phyloP scores from a whole-genome alignment of 768 basidiomycete genomes.

The Naganishia randhawae region DNA sequence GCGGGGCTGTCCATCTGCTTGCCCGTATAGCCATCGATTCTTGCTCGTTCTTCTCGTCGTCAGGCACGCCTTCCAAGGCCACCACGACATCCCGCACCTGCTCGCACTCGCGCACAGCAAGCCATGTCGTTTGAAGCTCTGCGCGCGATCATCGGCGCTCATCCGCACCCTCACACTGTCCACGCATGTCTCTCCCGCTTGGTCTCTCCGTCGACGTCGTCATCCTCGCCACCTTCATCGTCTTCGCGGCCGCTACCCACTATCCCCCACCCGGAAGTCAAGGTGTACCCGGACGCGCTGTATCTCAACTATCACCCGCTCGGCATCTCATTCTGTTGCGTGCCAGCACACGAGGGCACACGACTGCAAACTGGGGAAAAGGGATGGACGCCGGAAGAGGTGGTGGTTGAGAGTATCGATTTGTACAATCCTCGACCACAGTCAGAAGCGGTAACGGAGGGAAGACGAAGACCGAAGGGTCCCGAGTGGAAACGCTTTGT shows the following conservation, averaged over 20 bases:
- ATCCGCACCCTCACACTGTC: neutral
- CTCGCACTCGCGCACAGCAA: neutral
- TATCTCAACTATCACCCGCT: slow-evolving; percentile 79
- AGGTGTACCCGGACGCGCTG: slow-evolving; percentile 73
- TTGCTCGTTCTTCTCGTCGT: no score
- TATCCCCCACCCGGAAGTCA: slow-evolving; percentile 60
- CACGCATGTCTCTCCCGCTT: neutral
- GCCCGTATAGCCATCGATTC: no score
- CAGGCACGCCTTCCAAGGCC: no score
- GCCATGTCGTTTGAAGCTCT: slow-evolving; percentile 1
- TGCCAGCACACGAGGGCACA: slow-evolving; percentile 58
- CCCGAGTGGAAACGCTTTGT: slow-evolving; percentile 7
- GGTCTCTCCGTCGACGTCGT: neutral
- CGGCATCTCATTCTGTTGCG: slow-evolving; percentile 76
- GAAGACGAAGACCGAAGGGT: slow-evolving; percentile 32
- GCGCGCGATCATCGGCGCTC: neutral
- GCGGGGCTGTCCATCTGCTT: no score
- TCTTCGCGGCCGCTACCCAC: neutral
- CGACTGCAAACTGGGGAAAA: slow-evolving; percentile 52
- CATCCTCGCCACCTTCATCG: neutral
- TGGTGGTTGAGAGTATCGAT: slow-evolving; percentile 70
- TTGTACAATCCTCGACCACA: slow-evolving; percentile 63
- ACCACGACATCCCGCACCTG: neutral
- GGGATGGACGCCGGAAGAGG: slow-evolving; percentile 48
- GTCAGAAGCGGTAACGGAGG: slow-evolving; percentile 47